A percentile compares a stretch with the other conserved stretches of the same genome.
Evolutionary conservation across 2,329 filamentous ascomycete species (phyloP).

Genomic region (Penicillium sp.): DNA sequence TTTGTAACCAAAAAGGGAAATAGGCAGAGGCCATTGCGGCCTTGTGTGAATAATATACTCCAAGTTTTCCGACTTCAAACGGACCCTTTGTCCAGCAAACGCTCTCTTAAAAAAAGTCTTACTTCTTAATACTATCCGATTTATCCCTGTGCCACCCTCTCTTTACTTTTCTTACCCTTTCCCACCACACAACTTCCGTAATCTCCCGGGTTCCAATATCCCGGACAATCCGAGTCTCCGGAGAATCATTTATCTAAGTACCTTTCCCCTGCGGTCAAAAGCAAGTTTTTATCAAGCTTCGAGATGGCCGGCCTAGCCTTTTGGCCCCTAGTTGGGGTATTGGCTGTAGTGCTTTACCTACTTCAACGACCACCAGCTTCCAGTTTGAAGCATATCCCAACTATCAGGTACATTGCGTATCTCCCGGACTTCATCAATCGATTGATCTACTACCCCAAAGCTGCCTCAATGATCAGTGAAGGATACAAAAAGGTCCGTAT

Average conservation of each 20-base stretch:
- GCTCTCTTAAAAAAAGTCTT: not conserved
- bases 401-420: slow-evolving; percentile 18
- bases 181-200: not conserved
- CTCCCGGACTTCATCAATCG: slow-evolving; percentile 28
- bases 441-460: slow-evolving; percentile 25
- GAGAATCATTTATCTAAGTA: slow-evolving; percentile 1
- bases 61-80: slow-evolving; percentile 6
- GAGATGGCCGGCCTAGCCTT: slow-evolving; percentile 6
- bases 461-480: slow-evolving; percentile 21
- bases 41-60: slow-evolving; percentile 7
- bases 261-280: not conserved
- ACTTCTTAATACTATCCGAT: slow-evolving; percentile 17
- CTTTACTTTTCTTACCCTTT: not conserved
- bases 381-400: slow-evolving; percentile 22
- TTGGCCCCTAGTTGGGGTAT: slow-evolving; percentile 12
- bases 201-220: not conserved
- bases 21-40: slow-evolving; percentile 16
- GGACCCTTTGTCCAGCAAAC: slow-evolving; percentile 6
- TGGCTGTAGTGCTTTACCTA: slow-evolving; percentile 7
- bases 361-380: slow-evolving; percentile 7
- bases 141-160: slow-evolving; percentile 16
- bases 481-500: slow-evolving; percentile 26
- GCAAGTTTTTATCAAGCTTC: not conserved
- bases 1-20: slow-evolving; percentile 21
- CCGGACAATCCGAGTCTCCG: not conserved